Percentiles rank a stretch among this genome's conserved stretches.
Evolutionary conservation across 108 stramenopile genomes (phyloP).

Genomic region (Seminavis robusta): DNA sequence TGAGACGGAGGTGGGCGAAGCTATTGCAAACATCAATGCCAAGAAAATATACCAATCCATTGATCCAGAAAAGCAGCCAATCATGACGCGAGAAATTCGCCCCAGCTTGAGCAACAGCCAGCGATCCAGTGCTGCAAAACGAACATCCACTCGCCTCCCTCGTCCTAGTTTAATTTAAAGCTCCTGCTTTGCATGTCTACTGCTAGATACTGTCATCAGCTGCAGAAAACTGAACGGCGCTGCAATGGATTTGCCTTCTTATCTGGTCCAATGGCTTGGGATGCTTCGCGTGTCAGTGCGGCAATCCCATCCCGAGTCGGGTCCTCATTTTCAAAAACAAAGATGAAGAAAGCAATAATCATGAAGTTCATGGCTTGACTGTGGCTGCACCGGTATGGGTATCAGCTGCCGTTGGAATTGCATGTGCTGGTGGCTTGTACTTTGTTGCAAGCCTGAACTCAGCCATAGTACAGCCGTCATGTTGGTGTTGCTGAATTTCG

Average conservation of each 20-base stretch:
- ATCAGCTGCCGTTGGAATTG: conserved; percentile 69
- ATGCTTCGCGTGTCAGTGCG: conserved; percentile 64
- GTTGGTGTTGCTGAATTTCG: conserved; percentile 75
- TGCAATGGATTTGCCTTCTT: conserved; percentile 73
- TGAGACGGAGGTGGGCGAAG: too few relatives aligned
- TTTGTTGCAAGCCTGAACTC: conserved; percentile 70
- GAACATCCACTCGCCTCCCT: too few relatives aligned
- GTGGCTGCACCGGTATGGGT: conserved; percentile 74
- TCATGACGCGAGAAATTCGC: too few relatives aligned
- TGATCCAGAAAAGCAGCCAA: too few relatives aligned
- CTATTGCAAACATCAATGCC: too few relatives aligned
- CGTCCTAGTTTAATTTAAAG: too few relatives aligned
- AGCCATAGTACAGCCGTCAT: conserved; percentile 63
- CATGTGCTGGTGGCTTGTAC: conserved; percentile 81
- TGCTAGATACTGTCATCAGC: too few relatives aligned
- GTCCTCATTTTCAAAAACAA: conserved; percentile 69
- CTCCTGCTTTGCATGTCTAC: too few relatives aligned
- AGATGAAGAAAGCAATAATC: conserved; percentile 33
- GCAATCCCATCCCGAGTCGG: conserved; percentile 80
- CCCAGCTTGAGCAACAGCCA: too few relatives aligned
- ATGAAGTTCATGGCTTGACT: conserved; percentile 74
- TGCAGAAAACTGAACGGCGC: too few relatives aligned
- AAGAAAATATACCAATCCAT: too few relatives aligned
- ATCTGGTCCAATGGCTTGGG: conserved; percentile 77
- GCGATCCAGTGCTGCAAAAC: too few relatives aligned